phyloP scores from a whole-genome alignment of 1,284 basidiomycete genomes.

The Irpex sp. region DNA sequence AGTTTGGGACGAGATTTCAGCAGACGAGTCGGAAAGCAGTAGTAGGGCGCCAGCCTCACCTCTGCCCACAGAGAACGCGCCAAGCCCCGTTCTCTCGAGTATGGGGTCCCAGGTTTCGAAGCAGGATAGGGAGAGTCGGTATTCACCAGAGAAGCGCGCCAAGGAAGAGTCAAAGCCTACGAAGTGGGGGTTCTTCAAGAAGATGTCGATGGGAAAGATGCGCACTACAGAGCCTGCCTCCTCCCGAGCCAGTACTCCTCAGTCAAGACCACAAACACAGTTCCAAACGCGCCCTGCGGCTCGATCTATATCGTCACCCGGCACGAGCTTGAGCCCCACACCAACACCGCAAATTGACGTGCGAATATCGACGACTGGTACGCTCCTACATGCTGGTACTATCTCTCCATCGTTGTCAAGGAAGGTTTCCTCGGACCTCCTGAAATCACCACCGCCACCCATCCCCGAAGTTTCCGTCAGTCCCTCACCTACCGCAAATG shows the following conservation, averaged over 20 bases:
- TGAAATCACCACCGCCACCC: slow-evolving; percentile 27
- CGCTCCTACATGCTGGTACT: slow-evolving; percentile 32
- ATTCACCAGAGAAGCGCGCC: slow-evolving; percentile 10
- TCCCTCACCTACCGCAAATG: slow-evolving; percentile 22
- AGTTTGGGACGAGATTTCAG: slow-evolving; percentile 30
- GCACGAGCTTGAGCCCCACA: slow-evolving; percentile 3
- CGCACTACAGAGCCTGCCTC: slow-evolving; percentile 45
- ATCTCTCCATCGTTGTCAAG: slow-evolving; percentile 31
- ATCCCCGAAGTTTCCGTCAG: slow-evolving; percentile 25
- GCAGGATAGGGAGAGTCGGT: slow-evolving; percentile 11
- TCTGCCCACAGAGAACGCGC: slow-evolving; percentile 5
- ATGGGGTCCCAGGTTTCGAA: slow-evolving; percentile 10
- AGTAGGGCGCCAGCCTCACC: slow-evolving; percentile 6
- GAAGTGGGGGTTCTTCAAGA: slow-evolving; percentile 92
- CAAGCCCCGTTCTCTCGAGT: slow-evolving; percentile 1
- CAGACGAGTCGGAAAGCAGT: slow-evolving; percentile 19
- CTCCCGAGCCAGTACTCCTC: slow-evolving; percentile 29
- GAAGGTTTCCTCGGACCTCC: slow-evolving; percentile 23
- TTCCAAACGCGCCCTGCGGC: slow-evolving; percentile 12
- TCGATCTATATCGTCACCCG: slow-evolving; percentile 7
- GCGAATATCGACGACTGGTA: slow-evolving; percentile 65
- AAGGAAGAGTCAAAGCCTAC: slow-evolving; percentile 53
- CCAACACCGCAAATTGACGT: slow-evolving; percentile 60
- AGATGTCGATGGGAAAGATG: slow-evolving; percentile 94
- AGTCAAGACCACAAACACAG: slow-evolving; percentile 18